Evolutionary conservation across 2,329 filamentous ascomycete species (phyloP), one percentile per base, ranked within the genome.

Genomic region (Tolypocladium tundrense): DNA sequence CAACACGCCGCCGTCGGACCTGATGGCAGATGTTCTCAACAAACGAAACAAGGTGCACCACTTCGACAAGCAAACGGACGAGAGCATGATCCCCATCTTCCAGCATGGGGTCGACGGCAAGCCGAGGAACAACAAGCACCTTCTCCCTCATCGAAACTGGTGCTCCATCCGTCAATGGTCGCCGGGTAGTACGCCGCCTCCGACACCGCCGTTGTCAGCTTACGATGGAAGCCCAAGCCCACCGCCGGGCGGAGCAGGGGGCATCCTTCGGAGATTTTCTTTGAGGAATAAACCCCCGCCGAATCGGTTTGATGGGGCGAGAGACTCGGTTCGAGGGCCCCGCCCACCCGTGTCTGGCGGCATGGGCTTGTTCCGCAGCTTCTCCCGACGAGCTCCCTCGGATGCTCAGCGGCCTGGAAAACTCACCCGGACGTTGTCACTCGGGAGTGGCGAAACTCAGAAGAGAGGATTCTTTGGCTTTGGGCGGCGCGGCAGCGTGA

Each of bases 51-150:
- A 88, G 71, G 72, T 88, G 1, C 85, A 88, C 64, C 85, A 88
- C 65, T 83, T 88, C 58, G 85, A 88, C 70, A 79, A 80, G 60
- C 78, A 92, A 58, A 99, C 94, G 0, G 90, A 97, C 58, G 94
- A 99, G 72, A 86, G 90, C 71, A 95, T 99, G 90, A 94, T 97
- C 50, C 91, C 93, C 0, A 85, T 99, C 60, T 99, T 99, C 70
- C 84, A 81, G 1, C 85, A 91, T 58, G 94, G 95, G 63, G 90
- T 97, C 1, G 91, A 97, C 66, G 90, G 90, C 45, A 95, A 91
- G 71, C 80, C 86, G 24, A 84, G 94, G 61, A 97, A 96, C 73
- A 99, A 99, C 71, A 95, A 91, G 67, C 86, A 87, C 60, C 78
- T 99, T 1, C 78, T 97, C 11, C 92, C 92, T 24, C 88, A 94